Conservation (phyloP, 75 land plant genomes). For the Sequoiadendron giganteum region DNA sequence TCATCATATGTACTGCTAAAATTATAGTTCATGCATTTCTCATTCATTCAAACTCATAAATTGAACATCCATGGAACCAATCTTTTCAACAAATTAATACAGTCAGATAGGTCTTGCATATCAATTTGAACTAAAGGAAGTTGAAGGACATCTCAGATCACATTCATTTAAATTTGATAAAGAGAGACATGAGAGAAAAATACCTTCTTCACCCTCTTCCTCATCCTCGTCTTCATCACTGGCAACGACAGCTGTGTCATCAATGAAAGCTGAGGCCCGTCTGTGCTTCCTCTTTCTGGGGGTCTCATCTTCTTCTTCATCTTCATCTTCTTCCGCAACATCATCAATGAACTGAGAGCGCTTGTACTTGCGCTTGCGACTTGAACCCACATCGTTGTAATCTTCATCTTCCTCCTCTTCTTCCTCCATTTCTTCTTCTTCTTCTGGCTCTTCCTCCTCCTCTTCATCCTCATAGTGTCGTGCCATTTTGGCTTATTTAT, state of each 20-base stretch:
- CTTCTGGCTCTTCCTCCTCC: conserved; percentile 39
- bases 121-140: neutral
- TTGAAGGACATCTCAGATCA: neutral
- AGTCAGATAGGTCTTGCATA: neutral
- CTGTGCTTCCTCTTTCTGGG: conserved; percentile 46
- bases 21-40: neutral
- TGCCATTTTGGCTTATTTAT: conserved; percentile 28
- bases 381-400: conserved; percentile 21
- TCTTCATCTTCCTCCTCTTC: conserved; percentile 53
- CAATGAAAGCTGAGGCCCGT: conserved; percentile 52
- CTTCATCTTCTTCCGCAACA: conserved; percentile 69
- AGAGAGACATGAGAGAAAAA: neutral
- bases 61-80: neutral
- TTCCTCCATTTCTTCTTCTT: conserved; percentile 39
- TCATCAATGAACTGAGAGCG: conserved; percentile 79
- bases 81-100: neutral
- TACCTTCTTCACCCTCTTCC: conserved; percentile 95
- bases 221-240: conserved; percentile 90
- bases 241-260: conserved; percentile 76
- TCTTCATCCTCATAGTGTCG: conserved; percentile 33
- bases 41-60: neutral
- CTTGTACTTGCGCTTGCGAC: conserved; percentile 27
- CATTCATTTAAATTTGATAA: neutral
- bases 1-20: neutral
- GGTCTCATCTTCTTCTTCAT: conserved; percentile 67